phyloP scores from a whole-genome alignment of 352 stramenopile species.

The Pythium myriotylum region DNA sequence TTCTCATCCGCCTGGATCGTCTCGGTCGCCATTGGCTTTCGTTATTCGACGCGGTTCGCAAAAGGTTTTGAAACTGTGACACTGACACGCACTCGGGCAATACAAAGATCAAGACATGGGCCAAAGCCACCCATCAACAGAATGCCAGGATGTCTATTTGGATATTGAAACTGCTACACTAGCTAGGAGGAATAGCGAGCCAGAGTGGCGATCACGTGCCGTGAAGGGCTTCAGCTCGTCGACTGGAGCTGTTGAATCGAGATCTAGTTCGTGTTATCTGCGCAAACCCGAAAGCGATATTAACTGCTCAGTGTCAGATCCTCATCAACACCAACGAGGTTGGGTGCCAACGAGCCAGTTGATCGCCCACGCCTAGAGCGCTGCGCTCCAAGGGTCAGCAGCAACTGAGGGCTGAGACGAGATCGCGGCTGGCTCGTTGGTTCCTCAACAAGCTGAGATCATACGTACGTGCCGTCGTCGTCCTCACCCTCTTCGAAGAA shows the following conservation, averaged over 20 bases:
- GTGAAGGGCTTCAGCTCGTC: too few relatives aligned
- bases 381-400: too few relatives aligned
- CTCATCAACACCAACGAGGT: slow-evolving; percentile 17
- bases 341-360: too few relatives aligned
- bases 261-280: slow-evolving; percentile 56
- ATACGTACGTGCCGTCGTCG: slow-evolving; percentile 79
- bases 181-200: slow-evolving; percentile 9
- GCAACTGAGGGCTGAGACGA: background rate
- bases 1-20: slow-evolving; percentile 20
- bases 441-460: background rate
- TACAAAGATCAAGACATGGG: slow-evolving; percentile 56
- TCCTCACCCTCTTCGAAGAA: slow-evolving; percentile 80
- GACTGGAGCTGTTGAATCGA: slow-evolving; percentile 12
- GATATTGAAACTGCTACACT: slow-evolving; percentile 25
- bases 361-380: too few relatives aligned
- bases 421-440: slow-evolving; percentile 1
- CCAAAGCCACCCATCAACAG: slow-evolving; percentile 7
- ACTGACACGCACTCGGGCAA: slow-evolving; percentile 26
- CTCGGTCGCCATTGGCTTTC: slow-evolving; percentile 1
- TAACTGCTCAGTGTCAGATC: slow-evolving; percentile 86
- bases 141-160: slow-evolving; percentile 7
- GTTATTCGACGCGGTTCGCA: slow-evolving; percentile 23
- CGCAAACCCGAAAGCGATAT: slow-evolving; percentile 51
- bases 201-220: too few relatives aligned
- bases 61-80: slow-evolving; percentile 26